Base-by-base conservation (phyloP, 75 land plant species). In the Pinus tabuliformis region DNA sequence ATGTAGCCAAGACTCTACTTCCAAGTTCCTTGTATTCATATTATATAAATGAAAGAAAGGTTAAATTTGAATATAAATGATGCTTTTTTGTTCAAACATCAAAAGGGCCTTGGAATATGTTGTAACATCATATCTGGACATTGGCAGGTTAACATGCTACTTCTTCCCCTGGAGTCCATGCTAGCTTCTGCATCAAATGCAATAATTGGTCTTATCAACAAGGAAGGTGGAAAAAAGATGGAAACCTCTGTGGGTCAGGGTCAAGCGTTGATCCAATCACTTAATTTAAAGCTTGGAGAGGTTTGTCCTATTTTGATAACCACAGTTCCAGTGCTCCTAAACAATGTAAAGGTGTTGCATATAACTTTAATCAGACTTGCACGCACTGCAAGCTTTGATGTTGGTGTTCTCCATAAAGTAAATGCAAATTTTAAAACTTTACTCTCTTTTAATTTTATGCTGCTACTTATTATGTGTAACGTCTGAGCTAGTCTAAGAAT, bases 391-490 rank as follows among this genome's bases (percentile, higher is more conserved):
- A 94, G 91, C 64, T 78, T 90, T 11, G 98, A 96, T 87, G 99
- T 97, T 62, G 99, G 99, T 45, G 88, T 86, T 81, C 88, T 96
- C 63, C 94, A 96, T 84, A 96, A 94, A 80, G 99, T 90, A 89
- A 82, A 22, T 15, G 45, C 73, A 24, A 45, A 37, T 33, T 76
- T 73, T 64, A 28, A 5, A 66, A 56, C 56, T 22, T 74, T 49
- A 26, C 6, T 30, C 37, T 6, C 24, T 33, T 16, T 21, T 60
- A 57, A 26, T 28, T 75, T 14, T 77, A 77, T 58, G 62, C 26
- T 73, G 16, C 39, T 58, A 26, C n/a, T 33, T 73, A 52, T 56
- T 52, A 59, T 17, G 18, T 58, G 9, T 17, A 18, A 62, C 66
- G 21, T 58, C 18, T 68, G 71, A 68, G 42, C 22, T 3, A 68